phyloP scores from a whole-genome alignment of 2,329 filamentous ascomycete species.

The Aspergillus candidus region DNA sequence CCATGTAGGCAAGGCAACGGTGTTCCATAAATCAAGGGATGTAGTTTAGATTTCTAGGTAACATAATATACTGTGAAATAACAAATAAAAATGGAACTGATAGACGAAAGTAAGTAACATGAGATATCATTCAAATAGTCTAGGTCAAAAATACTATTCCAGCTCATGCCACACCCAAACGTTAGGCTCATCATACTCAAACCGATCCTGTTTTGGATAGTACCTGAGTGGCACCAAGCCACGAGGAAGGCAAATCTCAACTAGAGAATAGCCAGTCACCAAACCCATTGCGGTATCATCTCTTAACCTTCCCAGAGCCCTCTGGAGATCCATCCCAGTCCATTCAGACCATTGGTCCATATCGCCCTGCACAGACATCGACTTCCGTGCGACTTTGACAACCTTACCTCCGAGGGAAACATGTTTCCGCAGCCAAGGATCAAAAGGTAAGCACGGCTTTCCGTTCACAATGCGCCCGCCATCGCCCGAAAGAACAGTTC shows the following conservation, averaged over 20 bases:
- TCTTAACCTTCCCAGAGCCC: neutral
- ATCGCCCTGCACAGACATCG: neutral
- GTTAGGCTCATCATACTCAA: neutral
- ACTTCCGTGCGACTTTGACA: neutral
- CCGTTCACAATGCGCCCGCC: too few species aligned
- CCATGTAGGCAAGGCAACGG: too few species aligned
- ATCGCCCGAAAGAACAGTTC: too few species aligned
- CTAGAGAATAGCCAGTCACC: too few species aligned
- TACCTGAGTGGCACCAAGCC: neutral
- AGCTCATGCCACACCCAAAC: neutral
- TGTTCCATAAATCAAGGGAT: too few species aligned
- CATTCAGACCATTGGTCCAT: neutral
- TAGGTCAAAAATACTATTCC: too few species aligned
- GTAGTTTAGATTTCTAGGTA: too few species aligned
- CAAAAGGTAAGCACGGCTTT: neutral
- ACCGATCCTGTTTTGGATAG: neutral
- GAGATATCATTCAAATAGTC: too few species aligned
- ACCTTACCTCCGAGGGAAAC: neutral
- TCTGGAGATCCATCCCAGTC: neutral
- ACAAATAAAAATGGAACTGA: too few species aligned
- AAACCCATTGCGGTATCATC: neutral
- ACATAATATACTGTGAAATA: too few species aligned
- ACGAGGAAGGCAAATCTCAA: neutral
- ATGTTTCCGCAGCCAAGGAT: constrained; percentile 6
- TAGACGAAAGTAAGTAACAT: too few species aligned